A percentile compares a stretch with the other conserved stretches of the same genome.
Evolutionary conservation across 2,329 filamentous ascomycete species (phyloP).

Genomic region (Thyridium curvatum): DNA sequence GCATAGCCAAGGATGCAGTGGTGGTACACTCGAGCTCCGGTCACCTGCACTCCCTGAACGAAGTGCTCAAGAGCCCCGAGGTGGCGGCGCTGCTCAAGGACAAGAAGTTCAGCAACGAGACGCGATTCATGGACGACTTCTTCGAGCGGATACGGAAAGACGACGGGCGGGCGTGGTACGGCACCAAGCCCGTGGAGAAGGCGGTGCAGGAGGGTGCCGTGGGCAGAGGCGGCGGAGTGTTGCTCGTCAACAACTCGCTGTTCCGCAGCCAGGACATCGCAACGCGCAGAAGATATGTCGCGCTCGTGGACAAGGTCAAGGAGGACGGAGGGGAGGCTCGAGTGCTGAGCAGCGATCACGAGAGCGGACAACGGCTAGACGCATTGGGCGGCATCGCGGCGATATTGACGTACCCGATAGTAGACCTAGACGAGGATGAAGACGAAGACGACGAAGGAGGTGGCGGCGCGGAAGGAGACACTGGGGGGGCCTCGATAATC

Average conservation of each 20-base stretch:
- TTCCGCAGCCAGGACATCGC: slow-evolving; percentile 79
- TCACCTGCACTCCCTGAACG: slow-evolving; percentile 79
- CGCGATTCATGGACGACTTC: slow-evolving; percentile 78
- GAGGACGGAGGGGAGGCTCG: slow-evolving; percentile 80
- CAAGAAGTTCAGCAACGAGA: slow-evolving; percentile 83
- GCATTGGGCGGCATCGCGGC: slow-evolving; percentile 83
- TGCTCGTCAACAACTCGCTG: slow-evolving; percentile 81
- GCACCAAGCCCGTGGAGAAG: slow-evolving; percentile 70
- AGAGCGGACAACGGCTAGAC: slow-evolving; percentile 82
- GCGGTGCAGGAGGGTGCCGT: slow-evolving; percentile 86
- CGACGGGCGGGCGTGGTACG: slow-evolving; percentile 88
- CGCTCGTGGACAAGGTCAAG: slow-evolving; percentile 80
- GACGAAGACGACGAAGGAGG: slow-evolving; percentile 20
- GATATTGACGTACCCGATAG: slow-evolving; percentile 81
- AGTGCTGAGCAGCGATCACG: slow-evolving; percentile 88
- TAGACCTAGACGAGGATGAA: slow-evolving; percentile 68
- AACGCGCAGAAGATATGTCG: slow-evolving; percentile 74
- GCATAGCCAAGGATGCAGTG: slow-evolving; percentile 54
- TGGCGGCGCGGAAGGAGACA: slow-evolving; percentile 7
- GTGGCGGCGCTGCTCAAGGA: slow-evolving; percentile 73
- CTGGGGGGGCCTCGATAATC: slow-evolving; percentile 15
- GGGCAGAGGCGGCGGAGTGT: slow-evolving; percentile 73
- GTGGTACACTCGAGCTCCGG: slow-evolving; percentile 82
- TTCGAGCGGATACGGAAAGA: slow-evolving; percentile 72
- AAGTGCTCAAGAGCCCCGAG: slow-evolving; percentile 76